phyloP scores from a whole-genome alignment of 1,139 yeast genomes.

The Hyphopichia pseudoburtonii region DNA sequence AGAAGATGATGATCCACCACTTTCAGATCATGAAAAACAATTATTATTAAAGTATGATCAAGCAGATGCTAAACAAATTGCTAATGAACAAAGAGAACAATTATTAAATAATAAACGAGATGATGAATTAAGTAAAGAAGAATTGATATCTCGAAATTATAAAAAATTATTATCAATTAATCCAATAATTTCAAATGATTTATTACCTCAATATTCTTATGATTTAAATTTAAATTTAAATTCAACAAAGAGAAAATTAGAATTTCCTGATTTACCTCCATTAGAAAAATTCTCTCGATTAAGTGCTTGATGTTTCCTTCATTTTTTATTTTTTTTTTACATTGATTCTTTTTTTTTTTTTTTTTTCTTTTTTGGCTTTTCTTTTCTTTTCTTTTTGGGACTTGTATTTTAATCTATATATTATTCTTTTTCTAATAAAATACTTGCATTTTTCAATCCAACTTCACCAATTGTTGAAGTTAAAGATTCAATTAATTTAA shows the following conservation, averaged over 20 bases:
- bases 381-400: background rate
- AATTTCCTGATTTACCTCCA: slow-evolving; percentile 20
- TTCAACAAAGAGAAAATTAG: slow-evolving; percentile 2
- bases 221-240: no score
- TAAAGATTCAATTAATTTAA: slow-evolving; percentile 61
- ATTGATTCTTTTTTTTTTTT: background rate
- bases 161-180: slow-evolving; percentile 11
- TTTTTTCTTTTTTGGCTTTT: background rate
- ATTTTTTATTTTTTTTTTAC: background rate
- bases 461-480: slow-evolving; percentile 68
- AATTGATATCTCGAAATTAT: slow-evolving; percentile 10
- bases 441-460: slow-evolving; percentile 77
- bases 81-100: slow-evolving; percentile 3
- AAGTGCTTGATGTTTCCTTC: background rate
- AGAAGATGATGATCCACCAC: slow-evolving; percentile 3
- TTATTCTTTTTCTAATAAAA: slow-evolving; percentile 61
- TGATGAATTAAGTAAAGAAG: slow-evolving; percentile 9
- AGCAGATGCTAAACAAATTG: slow-evolving; percentile 6
- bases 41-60: no score
- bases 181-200: slow-evolving; percentile 2
- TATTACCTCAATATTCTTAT: no score
- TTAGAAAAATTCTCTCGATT: slow-evolving; percentile 22
- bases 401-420: background rate
- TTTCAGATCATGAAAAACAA: slow-evolving; percentile 7
- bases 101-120: slow-evolving; percentile 3